phyloP scores from a whole-genome alignment of 129 eudicot genomes.

The Pseudognaphalium luteoalbum region DNA sequence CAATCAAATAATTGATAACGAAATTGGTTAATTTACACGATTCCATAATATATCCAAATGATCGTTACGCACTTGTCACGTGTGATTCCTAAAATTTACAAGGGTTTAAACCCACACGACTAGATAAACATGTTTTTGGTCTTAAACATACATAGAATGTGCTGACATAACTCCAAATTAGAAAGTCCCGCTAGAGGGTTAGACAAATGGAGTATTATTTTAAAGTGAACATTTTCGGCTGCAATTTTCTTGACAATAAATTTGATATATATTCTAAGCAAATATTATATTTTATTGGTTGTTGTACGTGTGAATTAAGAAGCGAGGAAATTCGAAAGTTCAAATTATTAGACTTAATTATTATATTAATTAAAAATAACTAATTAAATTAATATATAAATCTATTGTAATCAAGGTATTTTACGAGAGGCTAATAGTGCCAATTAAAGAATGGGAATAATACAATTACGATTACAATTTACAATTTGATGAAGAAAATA shows the following conservation, averaged over 20 bases:
- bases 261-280: neutral
- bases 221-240: neutral
- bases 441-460: constrained; percentile 54
- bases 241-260: neutral
- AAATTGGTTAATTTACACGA: no score
- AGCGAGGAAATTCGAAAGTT: neutral
- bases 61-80: no score
- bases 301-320: neutral
- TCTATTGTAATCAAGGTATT: constrained; percentile 16
- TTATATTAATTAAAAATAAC: neutral
- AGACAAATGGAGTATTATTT: neutral
- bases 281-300: neutral
- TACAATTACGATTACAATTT: constrained; percentile 19
- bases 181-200: neutral
- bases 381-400: no score
- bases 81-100: no score
- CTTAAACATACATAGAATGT: neutral
- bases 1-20: no score
- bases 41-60: no score
- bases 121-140: neutral
- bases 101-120: no score
- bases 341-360: no score
- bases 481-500: constrained; percentile 55
- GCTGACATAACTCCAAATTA: neutral
- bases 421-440: constrained; percentile 45